A percentile compares a stretch with the other conserved stretches of the same genome.
Conservation (phyloP, 768 basidiomycete genomes). For the Leccinellum luteum region DNA sequence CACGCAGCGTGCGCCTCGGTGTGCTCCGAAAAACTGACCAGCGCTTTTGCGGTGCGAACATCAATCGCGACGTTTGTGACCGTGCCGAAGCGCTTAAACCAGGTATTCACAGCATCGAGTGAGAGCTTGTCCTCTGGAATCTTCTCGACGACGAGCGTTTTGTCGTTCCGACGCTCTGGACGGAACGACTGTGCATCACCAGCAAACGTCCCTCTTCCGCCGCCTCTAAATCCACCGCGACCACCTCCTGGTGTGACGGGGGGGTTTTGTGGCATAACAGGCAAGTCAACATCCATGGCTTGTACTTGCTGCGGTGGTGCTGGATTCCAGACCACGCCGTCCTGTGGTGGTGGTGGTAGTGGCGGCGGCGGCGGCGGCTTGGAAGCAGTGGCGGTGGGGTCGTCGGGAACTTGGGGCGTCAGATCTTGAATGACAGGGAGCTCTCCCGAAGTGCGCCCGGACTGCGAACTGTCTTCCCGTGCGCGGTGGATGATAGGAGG, state of each 20-base stretch:
- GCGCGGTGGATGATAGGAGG: conserved; percentile 56
- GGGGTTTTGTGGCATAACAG: conserved; percentile 17
- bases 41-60: conserved; percentile 64
- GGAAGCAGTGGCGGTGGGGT: conserved; percentile 25
- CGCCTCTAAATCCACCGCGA: conserved; percentile 46
- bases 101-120: conserved; percentile 73
- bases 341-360: conserved; percentile 13
- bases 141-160: conserved; percentile 90
- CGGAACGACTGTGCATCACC: conserved; percentile 67
- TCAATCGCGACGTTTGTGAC: conserved; percentile 94
- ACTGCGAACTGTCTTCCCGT: conserved; percentile 49
- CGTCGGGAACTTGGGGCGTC: conserved; percentile 52
- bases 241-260: conserved; percentile 35
- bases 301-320: conserved; percentile 10
- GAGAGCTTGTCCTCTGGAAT: conserved; percentile 83
- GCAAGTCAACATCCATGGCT: conserved; percentile 35
- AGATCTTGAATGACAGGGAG: conserved; percentile 83
- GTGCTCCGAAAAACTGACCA: conserved; percentile 84
- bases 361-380: conserved; percentile 5
- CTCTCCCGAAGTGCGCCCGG: conserved; percentile 57
- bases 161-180: conserved; percentile 64
- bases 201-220: conserved; percentile 56
- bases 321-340: conserved; percentile 17
- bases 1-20: conserved; percentile 85
- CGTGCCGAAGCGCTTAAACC: conserved; percentile 91